Conservation (phyloP, 2,329 filamentous ascomycete species). For the Phialophora tarda region DNA sequence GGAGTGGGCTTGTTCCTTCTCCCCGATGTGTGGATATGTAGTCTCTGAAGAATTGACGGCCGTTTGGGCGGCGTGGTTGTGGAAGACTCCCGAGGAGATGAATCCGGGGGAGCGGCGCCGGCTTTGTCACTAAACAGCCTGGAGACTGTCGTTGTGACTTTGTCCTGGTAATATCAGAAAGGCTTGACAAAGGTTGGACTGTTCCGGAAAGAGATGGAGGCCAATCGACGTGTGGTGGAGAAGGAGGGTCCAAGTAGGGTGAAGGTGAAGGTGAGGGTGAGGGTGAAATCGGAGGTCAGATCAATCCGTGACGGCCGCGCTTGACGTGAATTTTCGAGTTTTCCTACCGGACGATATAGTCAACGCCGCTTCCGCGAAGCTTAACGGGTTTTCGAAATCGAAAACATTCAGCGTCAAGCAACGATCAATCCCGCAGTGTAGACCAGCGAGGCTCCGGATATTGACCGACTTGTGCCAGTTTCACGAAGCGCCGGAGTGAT, state of each 20-base stretch:
- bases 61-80: conserved; percentile 24
- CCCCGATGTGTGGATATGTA: conserved; percentile 37
- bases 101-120: conserved; percentile 39
- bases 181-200: conserved; percentile 18
- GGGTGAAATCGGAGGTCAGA: background rate
- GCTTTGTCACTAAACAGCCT: conserved; percentile 38
- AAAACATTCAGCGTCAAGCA: background rate
- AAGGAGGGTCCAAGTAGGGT: background rate
- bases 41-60: conserved; percentile 37
- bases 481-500: conserved; percentile 15
- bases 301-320: background rate
- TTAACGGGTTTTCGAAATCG: background rate
- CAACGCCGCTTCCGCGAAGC: background rate
- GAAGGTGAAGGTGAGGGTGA: background rate
- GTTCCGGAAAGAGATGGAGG: conserved; percentile 5
- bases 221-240: conserved; percentile 1
- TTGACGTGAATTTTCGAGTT: background rate
- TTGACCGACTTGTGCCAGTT: conserved; percentile 5
- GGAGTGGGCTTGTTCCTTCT: conserved; percentile 33
- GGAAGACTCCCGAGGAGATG: conserved; percentile 33
- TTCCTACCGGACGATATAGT: background rate
- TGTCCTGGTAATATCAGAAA: conserved; percentile 7
- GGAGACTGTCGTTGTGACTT: conserved; percentile 38
- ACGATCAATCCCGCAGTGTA: background rate
- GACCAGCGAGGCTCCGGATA: conserved; percentile 1